Evolutionary conservation across 768 basidiomycete species (phyloP), one percentile per base, ranked within the genome.

Genomic region (Albatrellus ellisii): DNA sequence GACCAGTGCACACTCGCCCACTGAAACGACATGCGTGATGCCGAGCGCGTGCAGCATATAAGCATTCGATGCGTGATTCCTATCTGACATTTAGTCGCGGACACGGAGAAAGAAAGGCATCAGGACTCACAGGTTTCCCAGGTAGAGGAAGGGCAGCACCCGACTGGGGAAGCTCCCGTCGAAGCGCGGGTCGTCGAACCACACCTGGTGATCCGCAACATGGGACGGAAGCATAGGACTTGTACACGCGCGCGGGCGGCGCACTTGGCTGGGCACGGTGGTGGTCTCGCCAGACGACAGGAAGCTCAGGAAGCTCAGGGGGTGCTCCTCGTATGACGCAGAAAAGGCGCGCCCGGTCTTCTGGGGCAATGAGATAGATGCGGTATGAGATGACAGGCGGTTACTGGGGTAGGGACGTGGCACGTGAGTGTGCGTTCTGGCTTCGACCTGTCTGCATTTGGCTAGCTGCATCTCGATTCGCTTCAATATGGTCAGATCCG

Each of bases 101-200:
- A 26, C 17, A 26, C 39, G 20, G 45, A 52, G 43, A 38, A 0
- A 43, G 37, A 17, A 80, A n/a, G n/a, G n/a, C n/a, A n/a, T n/a
- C n/a, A n/a, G n/a, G n/a, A n/a, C 88, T 60, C 57, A 90, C 89
- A 95, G 54, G 59, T 95, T 92, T 26, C 91, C 89, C n/a, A 92
- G 71, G 59, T 92, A 92, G 56, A 98, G 68, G 62, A 88, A 91
- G 43, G 88, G 88, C 46, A 95, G 60, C 47, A 98, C 90, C 18
- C 91, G 70, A 54, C 85, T 89, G 12, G 94, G 94, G 65, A 98
- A 92, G 54, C 85, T 89, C 34, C 94, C 92, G 58, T 98, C 92
- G 57, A 97, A 98, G 46, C 86, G 64, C 26, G 77, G 73, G 57
- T 91, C 88, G 53, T 90, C 82, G 62, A 97, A 95, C 92, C 92